phyloP scores from a whole-genome alignment of 805 yeast species.

The Candida vaughaniae region DNA sequence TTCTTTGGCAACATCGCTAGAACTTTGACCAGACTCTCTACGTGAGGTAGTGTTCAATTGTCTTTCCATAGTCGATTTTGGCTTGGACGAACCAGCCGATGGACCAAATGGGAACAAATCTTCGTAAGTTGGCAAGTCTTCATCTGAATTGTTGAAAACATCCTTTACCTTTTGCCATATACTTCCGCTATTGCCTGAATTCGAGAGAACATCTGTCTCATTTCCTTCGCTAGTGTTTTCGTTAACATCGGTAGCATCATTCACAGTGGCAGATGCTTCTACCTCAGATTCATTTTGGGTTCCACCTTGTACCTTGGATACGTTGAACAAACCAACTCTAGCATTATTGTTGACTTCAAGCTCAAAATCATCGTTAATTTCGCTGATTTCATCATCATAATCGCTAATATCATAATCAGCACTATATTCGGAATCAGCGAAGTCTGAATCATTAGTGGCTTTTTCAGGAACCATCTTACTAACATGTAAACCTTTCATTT shows the following conservation, averaged over 20 bases:
- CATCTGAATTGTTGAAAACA: slow-evolving; percentile 34
- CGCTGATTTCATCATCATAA: slow-evolving; percentile 15
- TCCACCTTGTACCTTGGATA: not conserved
- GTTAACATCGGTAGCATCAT: slow-evolving; percentile 13
- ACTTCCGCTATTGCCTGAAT: slow-evolving; percentile 15
- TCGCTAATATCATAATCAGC: slow-evolving; percentile 18
- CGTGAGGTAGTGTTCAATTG: slow-evolving; percentile 22
- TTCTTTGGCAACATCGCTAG: slow-evolving; percentile 11
- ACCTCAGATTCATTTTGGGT: not conserved
- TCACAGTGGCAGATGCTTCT: slow-evolving; percentile 2
- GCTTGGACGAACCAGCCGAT: slow-evolving; percentile 23
- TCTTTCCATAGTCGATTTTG: slow-evolving; percentile 34
- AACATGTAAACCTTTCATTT: slow-evolving; percentile 35
- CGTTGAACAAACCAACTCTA: not conserved
- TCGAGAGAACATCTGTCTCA: slow-evolving; percentile 9
- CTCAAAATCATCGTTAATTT: slow-evolving; percentile 7
- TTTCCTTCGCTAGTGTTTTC: slow-evolving; percentile 15
- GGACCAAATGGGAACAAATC: slow-evolving; percentile 66
- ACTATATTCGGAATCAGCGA: slow-evolving; percentile 30
- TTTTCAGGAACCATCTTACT: slow-evolving; percentile 35
- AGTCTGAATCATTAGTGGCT: slow-evolving; percentile 27
- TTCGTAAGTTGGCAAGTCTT: slow-evolving; percentile 64
- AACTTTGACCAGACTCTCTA: slow-evolving; percentile 3
- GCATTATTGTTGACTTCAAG: slow-evolving; percentile 4
- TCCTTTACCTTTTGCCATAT: slow-evolving; percentile 46